Conservation (phyloP, 192 early-diverging fungal genomes). For the Coemansia interrupta region DNA sequence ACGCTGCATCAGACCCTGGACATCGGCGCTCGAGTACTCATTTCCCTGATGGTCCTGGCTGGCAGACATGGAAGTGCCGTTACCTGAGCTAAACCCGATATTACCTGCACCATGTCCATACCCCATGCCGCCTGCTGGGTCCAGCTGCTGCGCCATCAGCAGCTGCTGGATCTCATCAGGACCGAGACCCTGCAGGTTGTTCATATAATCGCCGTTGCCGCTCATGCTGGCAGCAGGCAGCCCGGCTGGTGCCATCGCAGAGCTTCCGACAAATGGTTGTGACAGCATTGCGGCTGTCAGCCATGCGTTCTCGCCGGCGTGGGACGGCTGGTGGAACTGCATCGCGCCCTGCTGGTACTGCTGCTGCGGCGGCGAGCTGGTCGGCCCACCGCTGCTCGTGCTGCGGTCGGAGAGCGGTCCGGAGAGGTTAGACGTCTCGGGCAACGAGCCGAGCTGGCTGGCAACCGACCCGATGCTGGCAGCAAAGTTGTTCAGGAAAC, state of each 20-base stretch:
- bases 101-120: background rate
- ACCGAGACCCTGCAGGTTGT: background rate
- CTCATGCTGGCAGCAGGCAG: background rate
- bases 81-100: no score
- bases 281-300: conserved; percentile 1
- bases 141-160: conserved; percentile 9
- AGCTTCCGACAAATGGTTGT: background rate
- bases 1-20: conserved; percentile 16
- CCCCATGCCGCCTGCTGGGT: background rate
- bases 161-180: conserved; percentile 1
- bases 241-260: background rate
- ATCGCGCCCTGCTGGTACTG: background rate
- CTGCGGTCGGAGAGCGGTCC: background rate
- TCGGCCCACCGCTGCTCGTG: background rate
- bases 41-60: background rate
- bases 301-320: background rate
- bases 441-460: conserved; percentile 31
- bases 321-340: background rate
- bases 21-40: conserved; percentile 11
- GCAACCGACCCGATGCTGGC: conserved; percentile 45
- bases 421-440: background rate
- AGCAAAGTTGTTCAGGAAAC: conserved; percentile 47
- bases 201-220: background rate
- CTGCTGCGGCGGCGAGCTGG: conserved; percentile 3
- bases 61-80: no score